These are phyloP conservation scores for Aspergillus affinis DNA, from an alignment of 495 filamentous ascomycete species.

Conservation along the genomic window DNA sequence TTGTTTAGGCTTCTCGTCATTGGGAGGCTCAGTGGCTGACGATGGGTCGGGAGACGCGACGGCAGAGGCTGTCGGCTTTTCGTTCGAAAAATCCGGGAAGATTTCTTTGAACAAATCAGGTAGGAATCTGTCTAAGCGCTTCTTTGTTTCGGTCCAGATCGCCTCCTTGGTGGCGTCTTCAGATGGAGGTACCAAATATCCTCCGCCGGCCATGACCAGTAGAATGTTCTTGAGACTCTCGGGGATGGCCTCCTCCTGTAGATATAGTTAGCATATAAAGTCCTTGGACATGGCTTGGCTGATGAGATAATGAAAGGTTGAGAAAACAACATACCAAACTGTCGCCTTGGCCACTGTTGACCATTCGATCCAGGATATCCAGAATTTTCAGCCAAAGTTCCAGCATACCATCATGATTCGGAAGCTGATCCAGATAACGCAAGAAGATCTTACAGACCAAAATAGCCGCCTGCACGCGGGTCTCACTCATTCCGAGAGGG, in stretches of 20 bases:
- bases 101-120: slow-evolving; percentile 65
- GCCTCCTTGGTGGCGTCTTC: slow-evolving; percentile 43
- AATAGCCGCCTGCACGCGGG: slow-evolving; percentile 86
- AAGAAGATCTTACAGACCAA: slow-evolving; percentile 93
- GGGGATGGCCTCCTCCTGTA: slow-evolving; percentile 87
- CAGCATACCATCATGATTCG: slow-evolving; percentile 87
- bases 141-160: slow-evolving; percentile 72
- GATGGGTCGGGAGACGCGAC: slow-evolving; percentile 22
- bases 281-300: not conserved
- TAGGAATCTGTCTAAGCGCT: slow-evolving; percentile 84
- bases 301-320: not conserved
- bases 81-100: slow-evolving; percentile 41
- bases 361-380: slow-evolving; percentile 91
- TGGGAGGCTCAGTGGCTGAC: slow-evolving; percentile 3
- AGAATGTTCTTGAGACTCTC: slow-evolving; percentile 97
- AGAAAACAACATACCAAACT: slow-evolving; percentile 64
- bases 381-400: slow-evolving; percentile 91
- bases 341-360: slow-evolving; percentile 94
- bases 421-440: slow-evolving; percentile 84
- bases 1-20: slow-evolving; percentile 4
- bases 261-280: not conserved
- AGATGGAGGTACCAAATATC: slow-evolving; percentile 71
- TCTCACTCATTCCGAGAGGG: slow-evolving; percentile 91
- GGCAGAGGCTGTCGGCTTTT: slow-evolving; percentile 25
- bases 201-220: slow-evolving; percentile 90